Conservation (phyloP, 1,284 basidiomycete genomes). For the Erythrobasidium hasegawianum region DNA sequence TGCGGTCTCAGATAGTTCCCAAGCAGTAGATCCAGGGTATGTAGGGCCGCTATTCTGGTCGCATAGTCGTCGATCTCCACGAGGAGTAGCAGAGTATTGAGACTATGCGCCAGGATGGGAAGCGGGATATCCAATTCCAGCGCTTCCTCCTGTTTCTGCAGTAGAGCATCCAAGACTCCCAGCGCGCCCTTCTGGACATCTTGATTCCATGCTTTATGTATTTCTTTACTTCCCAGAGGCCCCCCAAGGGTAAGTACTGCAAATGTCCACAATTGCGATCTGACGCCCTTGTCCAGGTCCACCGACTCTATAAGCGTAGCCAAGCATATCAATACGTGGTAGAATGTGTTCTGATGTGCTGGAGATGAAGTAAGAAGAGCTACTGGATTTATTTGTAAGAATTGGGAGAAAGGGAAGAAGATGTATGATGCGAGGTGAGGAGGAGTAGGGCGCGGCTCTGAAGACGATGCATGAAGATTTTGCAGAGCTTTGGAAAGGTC, state of each 20-base stretch:
- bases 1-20: slow-evolving; percentile 64
- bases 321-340: slow-evolving; percentile 65
- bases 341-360: slow-evolving; percentile 74
- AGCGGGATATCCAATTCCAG: slow-evolving; percentile 14
- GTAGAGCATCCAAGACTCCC: slow-evolving; percentile 54
- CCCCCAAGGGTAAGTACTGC: slow-evolving; percentile 59
- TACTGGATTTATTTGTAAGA: slow-evolving; percentile 66
- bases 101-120: slow-evolving; percentile 75
- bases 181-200: slow-evolving; percentile 60
- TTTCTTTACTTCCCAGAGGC: slow-evolving; percentile 51
- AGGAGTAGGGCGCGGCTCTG: slow-evolving; percentile 36
- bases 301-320: slow-evolving; percentile 56
- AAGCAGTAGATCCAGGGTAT: slow-evolving; percentile 60
- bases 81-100: slow-evolving; percentile 63
- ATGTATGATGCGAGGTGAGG: slow-evolving; percentile 71
- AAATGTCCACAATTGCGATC: slow-evolving; percentile 82
- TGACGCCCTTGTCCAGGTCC: slow-evolving; percentile 55
- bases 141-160: slow-evolving; percentile 45
- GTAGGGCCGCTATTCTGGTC: slow-evolving; percentile 60
- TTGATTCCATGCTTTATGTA: slow-evolving; percentile 59
- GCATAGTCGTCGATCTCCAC: slow-evolving; percentile 50
- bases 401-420: slow-evolving; percentile 77
- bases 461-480: neutral
- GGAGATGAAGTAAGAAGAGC: slow-evolving; percentile 49
- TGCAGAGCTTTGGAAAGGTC: slow-evolving; percentile 3